A percentile compares a stretch with the other conserved stretches of the same genome.
Conservation (phyloP, 169 alveolate species). For the Eimeria maxima region DNA sequence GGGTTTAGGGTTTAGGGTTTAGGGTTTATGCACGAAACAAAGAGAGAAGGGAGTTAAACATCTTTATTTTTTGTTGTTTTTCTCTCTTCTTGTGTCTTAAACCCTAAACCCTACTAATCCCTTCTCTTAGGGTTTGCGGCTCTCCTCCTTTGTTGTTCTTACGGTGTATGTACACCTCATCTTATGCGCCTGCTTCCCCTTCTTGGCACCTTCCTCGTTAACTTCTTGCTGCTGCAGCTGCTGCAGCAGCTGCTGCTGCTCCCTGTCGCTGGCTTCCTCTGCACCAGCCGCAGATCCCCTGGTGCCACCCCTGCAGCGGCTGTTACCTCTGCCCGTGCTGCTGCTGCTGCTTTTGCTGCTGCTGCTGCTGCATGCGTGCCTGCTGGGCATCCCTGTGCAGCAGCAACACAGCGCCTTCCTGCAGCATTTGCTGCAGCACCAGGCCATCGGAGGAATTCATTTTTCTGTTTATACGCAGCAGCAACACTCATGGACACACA, state of each 20-base stretch:
- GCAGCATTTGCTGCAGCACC: background rate
- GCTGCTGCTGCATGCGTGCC: too few relatives aligned
- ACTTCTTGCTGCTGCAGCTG: background rate
- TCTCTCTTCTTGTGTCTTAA: too few relatives aligned
- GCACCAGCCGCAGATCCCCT: background rate
- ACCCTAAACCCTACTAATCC: too few relatives aligned
- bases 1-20: constrained; percentile 1
- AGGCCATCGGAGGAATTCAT: too few relatives aligned
- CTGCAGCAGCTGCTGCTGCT: background rate
- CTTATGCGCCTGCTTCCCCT: background rate
- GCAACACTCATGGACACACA: background rate
- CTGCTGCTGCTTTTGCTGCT: background rate
- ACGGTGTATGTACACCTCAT: background rate
- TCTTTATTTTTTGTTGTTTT: too few relatives aligned
- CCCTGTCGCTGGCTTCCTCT: background rate
- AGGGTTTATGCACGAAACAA: too few relatives aligned
- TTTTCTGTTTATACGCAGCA: background rate
- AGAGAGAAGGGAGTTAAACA: too few relatives aligned
- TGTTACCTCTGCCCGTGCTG: too few relatives aligned
- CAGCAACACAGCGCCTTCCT: background rate
- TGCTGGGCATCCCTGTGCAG: too few relatives aligned
- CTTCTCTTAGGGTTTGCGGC: background rate
- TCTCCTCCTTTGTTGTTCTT: background rate
- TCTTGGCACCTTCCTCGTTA: background rate
- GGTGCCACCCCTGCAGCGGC: too few relatives aligned